phyloP scores from a whole-genome alignment of 2,329 filamentous ascomycete genomes.

The Colletotrichum magnum region DNA sequence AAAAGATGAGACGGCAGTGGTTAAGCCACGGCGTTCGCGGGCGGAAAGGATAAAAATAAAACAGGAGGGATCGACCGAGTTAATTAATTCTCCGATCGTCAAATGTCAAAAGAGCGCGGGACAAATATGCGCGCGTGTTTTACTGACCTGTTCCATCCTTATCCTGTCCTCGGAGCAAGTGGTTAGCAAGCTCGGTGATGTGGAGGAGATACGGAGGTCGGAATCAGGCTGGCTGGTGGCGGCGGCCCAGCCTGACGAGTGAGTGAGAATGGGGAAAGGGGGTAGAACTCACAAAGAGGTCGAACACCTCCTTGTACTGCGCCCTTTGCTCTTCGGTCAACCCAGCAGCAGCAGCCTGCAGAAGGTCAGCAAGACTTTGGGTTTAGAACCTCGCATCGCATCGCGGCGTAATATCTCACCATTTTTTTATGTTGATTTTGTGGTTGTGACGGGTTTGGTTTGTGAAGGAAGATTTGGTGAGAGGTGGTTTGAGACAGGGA shows the following conservation, averaged over 20 bases:
- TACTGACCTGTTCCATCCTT: constrained; percentile 92
- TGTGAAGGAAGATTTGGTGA: constrained; percentile 37
- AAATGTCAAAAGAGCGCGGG: constrained; percentile 1
- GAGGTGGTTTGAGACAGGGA: constrained; percentile 40
- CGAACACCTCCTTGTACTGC: constrained; percentile 99
- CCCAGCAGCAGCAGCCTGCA: constrained; percentile 29
- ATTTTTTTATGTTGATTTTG: constrained; percentile 24
- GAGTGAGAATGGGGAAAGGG: constrained; percentile 18
- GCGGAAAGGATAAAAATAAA: not conserved
- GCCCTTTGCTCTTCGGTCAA: constrained; percentile 99
- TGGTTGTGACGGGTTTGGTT: constrained; percentile 23
- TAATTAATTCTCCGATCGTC: constrained; percentile 9
- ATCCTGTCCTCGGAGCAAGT: constrained; percentile 70
- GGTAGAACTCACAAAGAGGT: constrained; percentile 88
- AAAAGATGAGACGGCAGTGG: constrained; percentile 33
- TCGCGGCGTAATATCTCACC: constrained; percentile 13
- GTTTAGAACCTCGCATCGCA: not conserved
- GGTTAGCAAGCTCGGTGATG: constrained; percentile 14
- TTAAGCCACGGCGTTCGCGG: constrained; percentile 26
- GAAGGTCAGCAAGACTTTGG: not conserved
- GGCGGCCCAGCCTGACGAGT: constrained; percentile 17
- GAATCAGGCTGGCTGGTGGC: not conserved
- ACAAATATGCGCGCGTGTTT: constrained; percentile 11
- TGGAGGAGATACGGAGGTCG: not conserved
- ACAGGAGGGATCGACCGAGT: constrained; percentile 17